Conservation (phyloP, 148 eudicot species). For the Rhododendron williamsianum region DNA sequence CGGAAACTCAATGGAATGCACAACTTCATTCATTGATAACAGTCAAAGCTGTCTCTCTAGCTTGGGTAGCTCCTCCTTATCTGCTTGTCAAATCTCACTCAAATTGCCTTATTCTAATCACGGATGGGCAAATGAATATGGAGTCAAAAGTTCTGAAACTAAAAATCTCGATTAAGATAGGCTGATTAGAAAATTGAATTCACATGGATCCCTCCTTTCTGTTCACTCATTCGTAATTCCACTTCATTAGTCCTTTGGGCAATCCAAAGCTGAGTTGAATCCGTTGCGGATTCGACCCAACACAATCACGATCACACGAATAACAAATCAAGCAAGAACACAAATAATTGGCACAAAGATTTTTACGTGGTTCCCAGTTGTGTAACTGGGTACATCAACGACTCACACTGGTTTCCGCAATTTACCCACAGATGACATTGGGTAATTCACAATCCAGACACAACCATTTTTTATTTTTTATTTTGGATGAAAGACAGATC, state of each 20-base stretch:
- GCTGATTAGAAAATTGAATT: background rate
- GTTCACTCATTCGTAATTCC: background rate
- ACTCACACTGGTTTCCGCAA: background rate
- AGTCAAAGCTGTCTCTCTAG: background rate
- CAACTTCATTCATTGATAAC: background rate
- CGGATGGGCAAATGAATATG: background rate
- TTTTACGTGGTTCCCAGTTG: background rate
- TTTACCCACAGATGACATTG: background rate
- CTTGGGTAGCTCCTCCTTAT: background rate
- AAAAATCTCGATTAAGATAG: background rate
- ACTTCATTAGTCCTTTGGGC: background rate
- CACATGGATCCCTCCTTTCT: background rate
- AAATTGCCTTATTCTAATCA: background rate
- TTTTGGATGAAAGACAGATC: conserved; percentile 1
- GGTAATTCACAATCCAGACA: background rate
- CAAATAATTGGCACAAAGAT: background rate
- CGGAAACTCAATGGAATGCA: background rate
- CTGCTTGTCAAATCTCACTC: background rate
- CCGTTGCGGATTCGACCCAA: background rate
- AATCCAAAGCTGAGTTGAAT: background rate
- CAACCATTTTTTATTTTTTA: background rate
- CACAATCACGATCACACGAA: background rate
- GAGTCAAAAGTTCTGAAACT: background rate
- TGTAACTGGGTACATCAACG: background rate
- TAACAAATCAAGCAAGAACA: background rate